phyloP scores from a whole-genome alignment of 345 rosid species.

The Barbarea vulgaris region DNA sequence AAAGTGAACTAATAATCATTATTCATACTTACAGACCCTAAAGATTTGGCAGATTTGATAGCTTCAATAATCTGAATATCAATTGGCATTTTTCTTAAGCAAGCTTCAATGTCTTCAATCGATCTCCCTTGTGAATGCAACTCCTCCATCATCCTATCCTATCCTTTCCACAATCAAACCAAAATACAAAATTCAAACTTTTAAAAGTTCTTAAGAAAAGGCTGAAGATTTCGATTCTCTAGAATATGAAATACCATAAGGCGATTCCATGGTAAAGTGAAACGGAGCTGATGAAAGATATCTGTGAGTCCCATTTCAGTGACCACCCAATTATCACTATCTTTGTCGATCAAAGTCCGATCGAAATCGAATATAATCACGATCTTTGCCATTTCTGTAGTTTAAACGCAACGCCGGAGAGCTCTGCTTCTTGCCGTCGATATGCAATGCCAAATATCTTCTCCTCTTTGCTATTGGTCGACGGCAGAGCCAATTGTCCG shows the following conservation, averaged over 20 bases:
- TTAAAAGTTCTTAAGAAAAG: neutral
- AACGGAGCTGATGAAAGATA: constrained; percentile 62
- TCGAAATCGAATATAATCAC: constrained; percentile 82
- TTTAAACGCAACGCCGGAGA: constrained; percentile 14
- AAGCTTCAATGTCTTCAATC: constrained; percentile 57
- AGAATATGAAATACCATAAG: constrained; percentile 59
- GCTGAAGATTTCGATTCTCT: neutral
- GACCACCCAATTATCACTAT: constrained; percentile 82
- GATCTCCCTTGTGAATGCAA: constrained; percentile 70
- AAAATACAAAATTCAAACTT: neutral
- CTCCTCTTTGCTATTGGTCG: neutral
- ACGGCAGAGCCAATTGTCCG: neutral
- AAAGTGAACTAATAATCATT: neutral
- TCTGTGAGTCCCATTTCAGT: constrained; percentile 76
- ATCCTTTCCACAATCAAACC: constrained; percentile 48
- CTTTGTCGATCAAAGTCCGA: constrained; percentile 82
- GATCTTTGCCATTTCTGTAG: constrained; percentile 41
- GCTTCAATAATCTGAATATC: constrained; percentile 52
- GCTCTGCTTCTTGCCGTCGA: constrained; percentile 24
- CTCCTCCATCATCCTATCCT: constrained; percentile 91
- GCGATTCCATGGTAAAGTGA: constrained; percentile 76
- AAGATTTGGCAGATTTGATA: constrained; percentile 55
- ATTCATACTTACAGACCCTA: constrained; percentile 49
- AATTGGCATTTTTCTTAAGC: constrained; percentile 55
- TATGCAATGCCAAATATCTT: neutral